Percentiles rank a stretch among this genome's conserved stretches.
These are phyloP conservation scores for Fragilaria crotonensis DNA, from an alignment of 108 stramenopile species.

Conservation along the genomic window DNA sequence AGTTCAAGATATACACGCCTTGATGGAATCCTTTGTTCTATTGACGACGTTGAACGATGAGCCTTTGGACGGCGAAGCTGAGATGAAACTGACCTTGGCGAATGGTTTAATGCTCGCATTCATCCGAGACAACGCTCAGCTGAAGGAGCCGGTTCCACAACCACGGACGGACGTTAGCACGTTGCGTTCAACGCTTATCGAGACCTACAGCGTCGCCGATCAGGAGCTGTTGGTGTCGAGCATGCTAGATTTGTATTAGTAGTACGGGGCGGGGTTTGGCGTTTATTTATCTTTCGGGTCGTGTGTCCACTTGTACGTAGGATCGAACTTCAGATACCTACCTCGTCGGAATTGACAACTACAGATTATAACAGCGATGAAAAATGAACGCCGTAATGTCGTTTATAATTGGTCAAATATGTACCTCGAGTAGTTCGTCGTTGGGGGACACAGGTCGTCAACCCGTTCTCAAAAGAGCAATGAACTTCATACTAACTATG, in stretches of 20 bases:
- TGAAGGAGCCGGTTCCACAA: not conserved
- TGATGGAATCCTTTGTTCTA: slow-evolving; percentile 53
- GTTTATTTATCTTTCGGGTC: too few relatives aligned
- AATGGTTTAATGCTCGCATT: slow-evolving; percentile 60
- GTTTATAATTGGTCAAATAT: too few relatives aligned
- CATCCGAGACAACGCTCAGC: slow-evolving; percentile 39
- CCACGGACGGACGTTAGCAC: not conserved
- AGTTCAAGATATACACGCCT: slow-evolving; percentile 52
- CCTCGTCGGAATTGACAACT: too few relatives aligned
- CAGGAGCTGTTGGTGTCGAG: slow-evolving; percentile 25
- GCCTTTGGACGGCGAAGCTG: slow-evolving; percentile 5
- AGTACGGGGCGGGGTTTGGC: too few relatives aligned
- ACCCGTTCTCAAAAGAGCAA: too few relatives aligned
- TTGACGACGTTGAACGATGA: slow-evolving; percentile 13
- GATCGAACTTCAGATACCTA: too few relatives aligned
- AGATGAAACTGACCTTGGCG: slow-evolving; percentile 41
- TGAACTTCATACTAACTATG: too few relatives aligned
- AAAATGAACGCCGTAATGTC: too few relatives aligned
- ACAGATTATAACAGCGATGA: too few relatives aligned
- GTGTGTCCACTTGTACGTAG: too few relatives aligned
- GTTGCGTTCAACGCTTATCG: slow-evolving; percentile 13
- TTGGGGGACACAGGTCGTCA: too few relatives aligned
- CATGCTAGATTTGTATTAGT: slow-evolving; percentile 9
- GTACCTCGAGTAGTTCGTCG: too few relatives aligned
- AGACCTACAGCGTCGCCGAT: slow-evolving; percentile 15